Conservation (phyloP, 2,329 filamentous ascomycete species). For the Neodidymelliopsis sp. region DNA sequence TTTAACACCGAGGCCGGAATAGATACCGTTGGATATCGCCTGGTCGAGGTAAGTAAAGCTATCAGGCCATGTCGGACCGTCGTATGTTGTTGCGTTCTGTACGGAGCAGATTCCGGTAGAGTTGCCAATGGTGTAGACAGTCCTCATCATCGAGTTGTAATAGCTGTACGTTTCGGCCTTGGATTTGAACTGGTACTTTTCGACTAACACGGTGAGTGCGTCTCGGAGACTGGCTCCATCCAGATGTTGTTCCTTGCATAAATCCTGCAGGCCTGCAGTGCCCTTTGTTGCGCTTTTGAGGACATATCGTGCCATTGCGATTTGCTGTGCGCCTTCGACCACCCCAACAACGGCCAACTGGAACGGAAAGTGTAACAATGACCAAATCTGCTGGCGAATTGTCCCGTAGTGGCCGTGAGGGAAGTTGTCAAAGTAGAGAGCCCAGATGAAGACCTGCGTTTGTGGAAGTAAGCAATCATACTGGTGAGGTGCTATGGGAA, state of each 20-base stretch:
- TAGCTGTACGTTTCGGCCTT: slow-evolving; percentile 38
- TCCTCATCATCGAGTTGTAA: slow-evolving; percentile 16
- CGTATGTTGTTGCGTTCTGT: slow-evolving; percentile 26
- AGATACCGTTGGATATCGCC: slow-evolving; percentile 41
- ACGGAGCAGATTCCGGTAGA: slow-evolving; percentile 41
- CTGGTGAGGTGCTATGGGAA: not conserved
- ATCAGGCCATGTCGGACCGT: slow-evolving; percentile 22
- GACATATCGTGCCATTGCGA: slow-evolving; percentile 57
- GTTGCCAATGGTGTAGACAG: slow-evolving; percentile 39
- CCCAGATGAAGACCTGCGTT: slow-evolving; percentile 63
- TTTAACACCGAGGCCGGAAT: slow-evolving; percentile 45
- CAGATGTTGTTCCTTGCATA: slow-evolving; percentile 41
- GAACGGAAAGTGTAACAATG: slow-evolving; percentile 67
- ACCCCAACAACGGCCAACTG: slow-evolving; percentile 69
- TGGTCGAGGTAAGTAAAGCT: slow-evolving; percentile 32
- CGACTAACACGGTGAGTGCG: slow-evolving; percentile 32
- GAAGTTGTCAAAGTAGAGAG: slow-evolving; percentile 67
- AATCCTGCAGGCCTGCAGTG: slow-evolving; percentile 48
- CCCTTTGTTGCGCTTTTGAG: slow-evolving; percentile 55
- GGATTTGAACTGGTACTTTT: slow-evolving; percentile 41
- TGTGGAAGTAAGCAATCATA: slow-evolving; percentile 1
- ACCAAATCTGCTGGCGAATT: slow-evolving; percentile 67
- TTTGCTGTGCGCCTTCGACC: slow-evolving; percentile 69
- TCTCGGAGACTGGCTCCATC: slow-evolving; percentile 42
- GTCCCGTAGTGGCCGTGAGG: slow-evolving; percentile 59